Evolutionary conservation across 208 protist genomes (phyloP), one percentile per base, ranked within the genome.

Genomic region (Trypanosoma boissoni): DNA sequence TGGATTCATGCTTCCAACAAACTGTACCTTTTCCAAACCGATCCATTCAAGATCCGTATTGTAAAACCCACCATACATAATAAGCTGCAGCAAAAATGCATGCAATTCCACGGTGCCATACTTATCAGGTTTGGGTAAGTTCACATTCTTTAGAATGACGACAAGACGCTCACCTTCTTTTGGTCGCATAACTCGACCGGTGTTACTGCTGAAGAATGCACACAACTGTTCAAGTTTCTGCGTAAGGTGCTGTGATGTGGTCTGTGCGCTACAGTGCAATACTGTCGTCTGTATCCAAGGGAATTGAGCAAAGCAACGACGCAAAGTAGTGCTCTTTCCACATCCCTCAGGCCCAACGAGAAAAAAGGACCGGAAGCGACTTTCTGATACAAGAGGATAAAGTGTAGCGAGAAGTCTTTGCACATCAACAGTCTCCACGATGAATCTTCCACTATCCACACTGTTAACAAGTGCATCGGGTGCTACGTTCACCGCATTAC

Each of bases 101-200:
- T 99, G 94, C 24, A 99, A 81, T 78, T 98, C 85, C 7, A 97
- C 91, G 2, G 98, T 99, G 65, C 91, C 96, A 80, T 99, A 99
- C 70, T 92, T 96, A 79, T 99, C 98, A 14, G 97, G 96, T 73
- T 96, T 97, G 21, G 97, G 96, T 26, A 99, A 76, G 72, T 99
- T 98, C 24, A 99, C 75, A 76, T 99, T 97, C 78, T 98, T 97
- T 23, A 99, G 64, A 56, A 97, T 84, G 20, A 99, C 66, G 0
- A 99, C 83, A 8, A 99, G 72, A 18, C 91, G 77, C 31, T 98
- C 96, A 26, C 83, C 86, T 16, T 97, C 91, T 43, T 94, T 95
- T 14, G 98, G 98, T 12, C 96, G 82, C 45, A 97, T 87, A 37
- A 97, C 82, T 27, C 81, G 92, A 7, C 98, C 98, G 8, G 58